A percentile compares a stretch with the other conserved stretches of the same genome.
phyloP scores from a whole-genome alignment of 192 early-diverging fungal genomes.

The Funneliformis geosporum region DNA sequence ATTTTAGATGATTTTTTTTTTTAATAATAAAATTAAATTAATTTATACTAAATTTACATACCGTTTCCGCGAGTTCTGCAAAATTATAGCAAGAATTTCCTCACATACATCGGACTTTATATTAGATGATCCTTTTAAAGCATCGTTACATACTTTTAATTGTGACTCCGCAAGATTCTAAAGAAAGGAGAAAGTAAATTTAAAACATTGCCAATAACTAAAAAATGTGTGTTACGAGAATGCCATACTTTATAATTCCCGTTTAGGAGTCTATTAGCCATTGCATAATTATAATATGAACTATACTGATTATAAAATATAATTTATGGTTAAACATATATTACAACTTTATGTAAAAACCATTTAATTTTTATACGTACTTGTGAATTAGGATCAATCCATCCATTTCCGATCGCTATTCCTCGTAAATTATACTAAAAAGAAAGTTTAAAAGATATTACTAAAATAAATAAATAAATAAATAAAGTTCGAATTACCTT shows the following conservation, averaged over 20 bases:
- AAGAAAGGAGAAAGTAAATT: background rate
- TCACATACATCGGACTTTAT: conserved; percentile 46
- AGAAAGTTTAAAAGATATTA: background rate
- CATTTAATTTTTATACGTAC: conserved; percentile 30
- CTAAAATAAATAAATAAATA: background rate
- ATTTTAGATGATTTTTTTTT: too few relatives aligned
- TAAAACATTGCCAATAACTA: background rate
- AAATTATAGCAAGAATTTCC: conserved; percentile 29
- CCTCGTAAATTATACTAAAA: conserved; percentile 55
- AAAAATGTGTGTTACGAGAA: background rate
- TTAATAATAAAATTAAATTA: background rate
- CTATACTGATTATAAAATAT: conserved; percentile 38
- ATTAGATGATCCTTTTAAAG: conserved; percentile 28
- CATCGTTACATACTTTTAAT: conserved; percentile 39
- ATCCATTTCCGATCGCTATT: conserved; percentile 65
- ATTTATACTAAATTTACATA: background rate
- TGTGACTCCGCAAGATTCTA: conserved; percentile 22
- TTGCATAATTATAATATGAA: conserved; percentile 42
- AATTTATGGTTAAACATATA: background rate
- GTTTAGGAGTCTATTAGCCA: conserved; percentile 36
- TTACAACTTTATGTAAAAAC: background rate
- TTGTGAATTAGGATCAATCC: conserved; percentile 61
- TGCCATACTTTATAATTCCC: conserved; percentile 34
- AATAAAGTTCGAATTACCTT: conserved; percentile 9
- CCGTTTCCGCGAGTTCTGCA: background rate